Evolutionary conservation across 2,329 filamentous ascomycete genomes (phyloP).

Genomic region (Trichoderma sp.): DNA sequence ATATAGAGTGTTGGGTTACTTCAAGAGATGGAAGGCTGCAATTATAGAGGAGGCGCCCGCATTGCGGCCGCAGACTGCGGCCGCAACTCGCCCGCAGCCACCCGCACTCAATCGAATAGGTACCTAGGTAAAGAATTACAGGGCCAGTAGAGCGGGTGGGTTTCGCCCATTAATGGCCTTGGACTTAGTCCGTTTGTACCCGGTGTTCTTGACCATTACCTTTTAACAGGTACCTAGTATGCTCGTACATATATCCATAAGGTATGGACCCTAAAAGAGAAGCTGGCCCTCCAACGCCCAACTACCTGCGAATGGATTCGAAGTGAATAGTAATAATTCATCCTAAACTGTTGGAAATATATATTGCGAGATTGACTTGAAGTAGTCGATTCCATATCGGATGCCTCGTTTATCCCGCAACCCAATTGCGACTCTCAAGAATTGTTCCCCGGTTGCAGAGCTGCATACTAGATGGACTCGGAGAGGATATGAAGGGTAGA

Average conservation of each 20-base stretch:
- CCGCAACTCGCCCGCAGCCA: not conserved
- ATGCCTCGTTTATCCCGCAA: not conserved
- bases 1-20: not conserved
- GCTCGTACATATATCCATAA: no score
- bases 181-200: not conserved
- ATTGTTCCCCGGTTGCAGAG: not conserved
- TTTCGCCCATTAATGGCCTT: not conserved
- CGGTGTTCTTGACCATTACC: no score
- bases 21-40: not conserved
- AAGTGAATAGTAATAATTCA: not conserved
- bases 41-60: not conserved
- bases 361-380: not conserved
- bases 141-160: not conserved
- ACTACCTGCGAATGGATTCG: constrained; percentile 16
- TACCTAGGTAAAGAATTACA: not conserved
- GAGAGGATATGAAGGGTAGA: not conserved
- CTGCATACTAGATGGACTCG: not conserved
- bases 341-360: not conserved
- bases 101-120: not conserved
- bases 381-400: not conserved
- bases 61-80: not conserved
- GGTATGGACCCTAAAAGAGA: not conserved
- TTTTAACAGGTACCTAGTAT: no score
- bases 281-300: constrained; percentile 13
- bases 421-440: not conserved